A percentile compares a stretch with the other conserved stretches of the same genome.
phyloP scores from a whole-genome alignment of 768 basidiomycete genomes.

The Tulasnella sp. region DNA sequence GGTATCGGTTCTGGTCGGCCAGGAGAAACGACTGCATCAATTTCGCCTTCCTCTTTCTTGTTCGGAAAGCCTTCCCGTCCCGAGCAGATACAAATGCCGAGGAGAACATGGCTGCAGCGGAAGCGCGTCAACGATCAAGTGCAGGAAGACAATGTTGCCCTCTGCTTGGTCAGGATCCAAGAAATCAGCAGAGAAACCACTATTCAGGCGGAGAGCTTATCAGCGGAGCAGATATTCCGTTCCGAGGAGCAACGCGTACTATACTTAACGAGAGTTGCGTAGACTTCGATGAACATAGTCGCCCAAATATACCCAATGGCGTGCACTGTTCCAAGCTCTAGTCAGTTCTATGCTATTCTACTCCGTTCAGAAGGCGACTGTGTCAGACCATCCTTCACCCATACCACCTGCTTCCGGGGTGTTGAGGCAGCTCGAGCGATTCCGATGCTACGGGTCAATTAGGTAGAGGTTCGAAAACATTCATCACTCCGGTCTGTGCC shows the following conservation, averaged over 20 bases:
- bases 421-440: slow-evolving; percentile 30
- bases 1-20: slow-evolving; percentile 55
- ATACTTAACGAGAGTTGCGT: slow-evolving; percentile 33
- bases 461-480: too few species aligned
- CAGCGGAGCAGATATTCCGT: background rate
- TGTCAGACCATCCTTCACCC: slow-evolving; percentile 52
- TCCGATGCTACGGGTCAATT: background rate
- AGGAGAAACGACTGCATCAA: slow-evolving; percentile 39
- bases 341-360: slow-evolving; percentile 15
- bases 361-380: slow-evolving; percentile 42
- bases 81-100: slow-evolving; percentile 24
- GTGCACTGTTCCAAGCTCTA: slow-evolving; percentile 22
- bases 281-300: slow-evolving; percentile 31
- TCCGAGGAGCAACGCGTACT: background rate
- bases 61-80: background rate
- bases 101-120: slow-evolving; percentile 36
- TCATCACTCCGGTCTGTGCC: slow-evolving; percentile 40
- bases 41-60: background rate
- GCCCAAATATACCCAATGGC: slow-evolving; percentile 36
- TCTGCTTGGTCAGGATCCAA: slow-evolving; percentile 13
- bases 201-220: background rate
- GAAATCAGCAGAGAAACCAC: slow-evolving; percentile 15
- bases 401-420: slow-evolving; percentile 47
- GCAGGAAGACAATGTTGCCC: slow-evolving; percentile 36
- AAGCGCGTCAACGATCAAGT: slow-evolving; percentile 31